Conservation (phyloP, 768 basidiomycete genomes). For the Suillus sp. region DNA sequence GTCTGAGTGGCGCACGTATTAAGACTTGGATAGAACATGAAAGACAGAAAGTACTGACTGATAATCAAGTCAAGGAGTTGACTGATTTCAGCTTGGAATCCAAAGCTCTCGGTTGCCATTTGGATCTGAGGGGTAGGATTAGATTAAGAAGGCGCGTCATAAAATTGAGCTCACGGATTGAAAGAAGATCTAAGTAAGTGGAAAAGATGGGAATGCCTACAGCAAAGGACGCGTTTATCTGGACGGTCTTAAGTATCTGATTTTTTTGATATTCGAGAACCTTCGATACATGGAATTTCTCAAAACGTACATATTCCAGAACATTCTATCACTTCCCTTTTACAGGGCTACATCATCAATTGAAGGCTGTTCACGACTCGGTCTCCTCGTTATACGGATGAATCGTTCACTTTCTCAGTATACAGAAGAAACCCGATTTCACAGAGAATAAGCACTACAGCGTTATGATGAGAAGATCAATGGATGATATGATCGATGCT, state of each 20-base stretch:
- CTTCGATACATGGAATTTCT: slow-evolving; percentile 35
- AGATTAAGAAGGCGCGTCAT: slow-evolving; percentile 9
- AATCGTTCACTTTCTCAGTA: too few species aligned
- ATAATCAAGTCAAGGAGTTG: slow-evolving; percentile 99
- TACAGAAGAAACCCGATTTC: background rate
- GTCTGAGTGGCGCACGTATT: slow-evolving; percentile 48
- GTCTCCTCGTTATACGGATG: too few species aligned
- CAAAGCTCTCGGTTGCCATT: slow-evolving; percentile 87
- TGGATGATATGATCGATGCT: background rate
- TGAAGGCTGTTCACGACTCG: too few species aligned
- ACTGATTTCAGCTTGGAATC: slow-evolving; percentile 99
- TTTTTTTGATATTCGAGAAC: slow-evolving; percentile 43
- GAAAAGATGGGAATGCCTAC: slow-evolving; percentile 15
- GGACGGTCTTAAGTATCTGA: slow-evolving; percentile 39
- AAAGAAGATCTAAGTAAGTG: slow-evolving; percentile 15
- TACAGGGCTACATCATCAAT: too few species aligned
- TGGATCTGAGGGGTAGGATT: slow-evolving; percentile 27
- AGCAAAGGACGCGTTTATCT: slow-evolving; percentile 22
- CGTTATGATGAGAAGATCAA: background rate
- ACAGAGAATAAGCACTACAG: too few species aligned
- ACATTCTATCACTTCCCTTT: slow-evolving; percentile 35
- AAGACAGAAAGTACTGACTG: slow-evolving; percentile 55
- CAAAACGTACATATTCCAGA: slow-evolving; percentile 32
- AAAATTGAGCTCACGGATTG: slow-evolving; percentile 18
- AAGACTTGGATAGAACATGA: slow-evolving; percentile 9